These are phyloP conservation scores for Insectozyma bohioensis DNA, from an alignment of 1,139 yeast species.

Conservation along the genomic window DNA sequence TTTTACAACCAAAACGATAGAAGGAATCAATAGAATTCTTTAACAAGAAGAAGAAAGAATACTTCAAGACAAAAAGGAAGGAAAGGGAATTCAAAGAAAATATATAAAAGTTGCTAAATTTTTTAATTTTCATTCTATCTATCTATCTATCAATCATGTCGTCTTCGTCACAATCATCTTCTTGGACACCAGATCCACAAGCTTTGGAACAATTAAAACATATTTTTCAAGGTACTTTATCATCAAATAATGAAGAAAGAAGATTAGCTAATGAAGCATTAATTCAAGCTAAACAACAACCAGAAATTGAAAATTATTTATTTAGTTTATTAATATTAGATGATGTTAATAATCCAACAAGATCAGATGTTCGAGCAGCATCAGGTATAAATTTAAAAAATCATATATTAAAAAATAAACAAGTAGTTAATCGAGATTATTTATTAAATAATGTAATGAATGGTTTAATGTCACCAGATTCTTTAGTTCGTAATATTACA, in stretches of 20 bases:
- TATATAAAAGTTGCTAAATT: too few species aligned
- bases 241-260: slow-evolving; percentile 55
- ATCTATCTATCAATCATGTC: neutral
- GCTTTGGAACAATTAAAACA: slow-evolving; percentile 62
- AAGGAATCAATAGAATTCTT: too few species aligned
- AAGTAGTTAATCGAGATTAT: slow-evolving; percentile 39
- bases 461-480: slow-evolving; percentile 63
- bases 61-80: too few species aligned
- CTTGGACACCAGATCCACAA: slow-evolving; percentile 64
- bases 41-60: too few species aligned
- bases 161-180: slow-evolving; percentile 15
- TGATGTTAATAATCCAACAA: slow-evolving; percentile 20
- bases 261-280: slow-evolving; percentile 66
- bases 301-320: slow-evolving; percentile 79
- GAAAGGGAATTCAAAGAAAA: too few species aligned
- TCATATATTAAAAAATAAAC: slow-evolving; percentile 44
- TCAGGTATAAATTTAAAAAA: slow-evolving; percentile 88
- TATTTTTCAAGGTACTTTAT: slow-evolving; percentile 66
- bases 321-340: slow-evolving; percentile 66
- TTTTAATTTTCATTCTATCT: too few species aligned
- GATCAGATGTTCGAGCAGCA: slow-evolving; percentile 72
- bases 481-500: slow-evolving; percentile 77
- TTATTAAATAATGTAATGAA: slow-evolving; percentile 61
- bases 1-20: too few species aligned
- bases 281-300: slow-evolving; percentile 63